Evolutionary conservation across 2,329 filamentous ascomycete genomes (phyloP).

Genomic region (Chaetomium sp.): DNA sequence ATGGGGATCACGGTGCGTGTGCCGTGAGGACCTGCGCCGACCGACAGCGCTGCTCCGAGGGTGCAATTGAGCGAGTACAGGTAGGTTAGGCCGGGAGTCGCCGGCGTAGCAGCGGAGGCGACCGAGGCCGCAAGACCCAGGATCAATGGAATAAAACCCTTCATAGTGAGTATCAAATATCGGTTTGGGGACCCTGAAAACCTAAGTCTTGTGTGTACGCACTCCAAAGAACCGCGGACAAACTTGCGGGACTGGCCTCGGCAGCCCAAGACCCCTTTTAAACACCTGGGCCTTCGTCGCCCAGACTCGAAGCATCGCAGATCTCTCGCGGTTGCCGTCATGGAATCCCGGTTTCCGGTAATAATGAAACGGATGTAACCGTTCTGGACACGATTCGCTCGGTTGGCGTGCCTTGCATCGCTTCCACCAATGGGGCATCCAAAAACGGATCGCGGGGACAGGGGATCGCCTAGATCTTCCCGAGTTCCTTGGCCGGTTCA

Average conservation of each 20-base stretch:
- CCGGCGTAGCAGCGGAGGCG: not conserved
- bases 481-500: not conserved
- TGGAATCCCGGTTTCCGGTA: not conserved
- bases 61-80: slow-evolving; percentile 28
- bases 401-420: not conserved
- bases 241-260: not conserved
- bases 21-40: slow-evolving; percentile 24
- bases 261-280: not conserved
- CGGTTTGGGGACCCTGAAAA: not conserved
- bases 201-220: not conserved
- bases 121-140: not conserved
- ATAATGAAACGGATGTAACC: not conserved
- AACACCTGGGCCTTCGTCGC: not conserved
- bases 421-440: not conserved
- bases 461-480: not conserved
- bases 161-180: not conserved
- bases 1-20: slow-evolving; percentile 26
- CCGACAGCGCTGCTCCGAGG: slow-evolving; percentile 18
- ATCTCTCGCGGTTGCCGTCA: not conserved
- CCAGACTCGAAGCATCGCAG: not conserved
- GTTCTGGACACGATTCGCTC: not conserved
- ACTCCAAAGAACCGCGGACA: not conserved
- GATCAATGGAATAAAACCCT: not conserved
- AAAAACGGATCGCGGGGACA: not conserved
- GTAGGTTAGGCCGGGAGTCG: slow-evolving; percentile 22